Base-by-base conservation (phyloP, 2,329 filamentous ascomycete species). In the Ophiosphaerella korrae region DNA sequence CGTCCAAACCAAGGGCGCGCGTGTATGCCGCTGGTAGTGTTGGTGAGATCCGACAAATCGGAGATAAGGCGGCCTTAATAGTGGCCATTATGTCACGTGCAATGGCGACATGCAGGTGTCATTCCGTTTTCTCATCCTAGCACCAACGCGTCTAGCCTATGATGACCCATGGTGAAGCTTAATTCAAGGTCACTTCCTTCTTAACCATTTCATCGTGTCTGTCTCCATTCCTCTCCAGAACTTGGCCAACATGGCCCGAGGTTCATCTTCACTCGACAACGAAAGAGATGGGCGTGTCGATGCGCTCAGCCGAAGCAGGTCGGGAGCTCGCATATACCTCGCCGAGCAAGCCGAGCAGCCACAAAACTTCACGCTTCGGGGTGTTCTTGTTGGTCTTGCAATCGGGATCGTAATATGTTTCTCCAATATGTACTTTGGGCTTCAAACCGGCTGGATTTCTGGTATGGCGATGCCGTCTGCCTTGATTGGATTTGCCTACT, bases 341-440 rank as follows among this genome's bases (percentile, higher is more conserved):
- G 64, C 69, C 6, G 57, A 71, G 26, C 58, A 58, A 48, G 74
- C 75, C 3, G 58, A 64, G 5, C 72, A 80, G 54, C 77, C 78
- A 5, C 84, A 84, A 40, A 92, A 91, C 77, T 97, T 99, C 76
- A 97, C 94, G 0, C 50, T 88, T 23, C 88, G 94, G 48, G 91
- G 91, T 43, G 81, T 97, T 34, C 70, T 85, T 5, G 90, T 90
- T 24, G 94, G 94, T 13, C 80, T 96, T 5, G 78, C 84, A 3
- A 94, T 99, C 57, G 94, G 94, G 35, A 84, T 94, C 4, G 80
- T 97, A 48, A 96, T 97, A 67, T 94, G 90, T 70, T 96, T 96
- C 72, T 95, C 90, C 45, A 99, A 99, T 71, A 97, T 95, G 80
- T 99, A 97, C 74, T 99, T 99, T 72, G 94, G 94, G n/a, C 80